Evolutionary conservation across 495 filamentous ascomycete genomes (phyloP).

Genomic region (Podospora australis): DNA sequence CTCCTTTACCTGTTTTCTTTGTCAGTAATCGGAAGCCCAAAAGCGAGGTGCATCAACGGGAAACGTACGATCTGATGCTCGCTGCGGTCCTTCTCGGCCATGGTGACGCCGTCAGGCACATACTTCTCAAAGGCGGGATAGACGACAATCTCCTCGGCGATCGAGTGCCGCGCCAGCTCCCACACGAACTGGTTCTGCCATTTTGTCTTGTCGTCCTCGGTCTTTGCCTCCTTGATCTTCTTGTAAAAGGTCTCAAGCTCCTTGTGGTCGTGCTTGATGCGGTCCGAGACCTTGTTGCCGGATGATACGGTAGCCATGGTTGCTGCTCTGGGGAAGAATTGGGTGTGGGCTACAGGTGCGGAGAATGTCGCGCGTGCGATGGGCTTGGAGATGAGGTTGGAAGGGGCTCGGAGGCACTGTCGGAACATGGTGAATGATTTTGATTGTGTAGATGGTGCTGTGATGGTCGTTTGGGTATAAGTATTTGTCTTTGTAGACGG

Average conservation of each 20-base stretch:
- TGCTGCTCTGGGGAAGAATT: background rate
- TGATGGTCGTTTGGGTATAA: background rate
- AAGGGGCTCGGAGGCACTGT: background rate
- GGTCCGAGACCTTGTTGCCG: constrained; percentile 36
- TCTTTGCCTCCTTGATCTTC: constrained; percentile 45
- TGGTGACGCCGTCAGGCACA: constrained; percentile 36
- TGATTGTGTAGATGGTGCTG: background rate
- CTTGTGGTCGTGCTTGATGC: constrained; percentile 57
- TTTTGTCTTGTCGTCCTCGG: constrained; percentile 41
- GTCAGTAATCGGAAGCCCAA: background rate
- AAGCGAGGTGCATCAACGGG: background rate
- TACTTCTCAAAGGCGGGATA: constrained; percentile 62
- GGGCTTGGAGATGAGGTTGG: background rate
- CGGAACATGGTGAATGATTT: constrained; percentile 7
- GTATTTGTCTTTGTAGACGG: background rate
- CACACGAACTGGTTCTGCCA: constrained; percentile 66
- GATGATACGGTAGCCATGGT: constrained; percentile 1
- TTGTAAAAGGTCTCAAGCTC: constrained; percentile 55
- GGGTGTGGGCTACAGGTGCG: constrained; percentile 2
- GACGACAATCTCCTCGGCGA: constrained; percentile 63
- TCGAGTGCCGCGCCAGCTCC: constrained; percentile 60
- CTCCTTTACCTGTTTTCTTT: constrained; percentile 50
- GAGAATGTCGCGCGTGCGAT: background rate
- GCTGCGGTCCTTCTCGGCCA: constrained; percentile 54
- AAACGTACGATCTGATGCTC: constrained; percentile 48